Conservation (phyloP, 2,329 filamentous ascomycete species). For the Ceratocystis alfenasii region DNA sequence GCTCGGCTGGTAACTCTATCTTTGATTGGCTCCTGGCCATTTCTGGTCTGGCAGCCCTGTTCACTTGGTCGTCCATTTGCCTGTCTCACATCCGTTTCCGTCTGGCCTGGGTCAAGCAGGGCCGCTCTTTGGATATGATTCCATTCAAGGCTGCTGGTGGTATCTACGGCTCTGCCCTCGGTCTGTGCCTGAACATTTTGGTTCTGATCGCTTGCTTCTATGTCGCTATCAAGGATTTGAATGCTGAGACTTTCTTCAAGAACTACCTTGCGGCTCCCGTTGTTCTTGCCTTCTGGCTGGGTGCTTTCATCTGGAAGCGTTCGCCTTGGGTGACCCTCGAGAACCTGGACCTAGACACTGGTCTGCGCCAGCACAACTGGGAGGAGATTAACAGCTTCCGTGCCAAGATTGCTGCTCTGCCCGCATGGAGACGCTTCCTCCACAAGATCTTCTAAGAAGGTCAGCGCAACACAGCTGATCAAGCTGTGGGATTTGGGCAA, state of each 20-base stretch:
- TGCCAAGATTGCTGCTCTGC: constrained; percentile 39
- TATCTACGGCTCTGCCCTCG: constrained; percentile 50
- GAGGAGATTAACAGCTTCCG: constrained; percentile 47
- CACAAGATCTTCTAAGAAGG: constrained; percentile 32
- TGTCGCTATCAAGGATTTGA: constrained; percentile 35
- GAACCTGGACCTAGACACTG: constrained; percentile 56
- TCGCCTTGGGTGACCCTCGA: constrained; percentile 44
- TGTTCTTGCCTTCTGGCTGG: constrained; percentile 42
- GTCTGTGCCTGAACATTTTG: constrained; percentile 43
- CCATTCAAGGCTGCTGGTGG: constrained; percentile 51
- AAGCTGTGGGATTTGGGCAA: not conserved
- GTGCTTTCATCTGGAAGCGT: constrained; percentile 54
- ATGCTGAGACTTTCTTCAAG: constrained; percentile 43
- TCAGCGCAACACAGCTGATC: not conserved
- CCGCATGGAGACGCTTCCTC: constrained; percentile 37
- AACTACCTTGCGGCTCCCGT: constrained; percentile 42
- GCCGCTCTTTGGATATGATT: constrained; percentile 51
- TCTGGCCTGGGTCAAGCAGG: constrained; percentile 44
- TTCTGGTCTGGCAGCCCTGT: constrained; percentile 50
- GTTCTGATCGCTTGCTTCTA: constrained; percentile 44
- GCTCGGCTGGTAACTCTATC: constrained; percentile 37
- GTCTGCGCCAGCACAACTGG: constrained; percentile 54
- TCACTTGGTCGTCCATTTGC: constrained; percentile 56
- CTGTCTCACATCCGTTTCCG: constrained; percentile 57
- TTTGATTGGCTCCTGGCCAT: constrained; percentile 55